These are phyloP conservation scores for Cryptococcus sp. DNA, from an alignment of 1,284 basidiomycete genomes.

Conservation along the genomic window DNA sequence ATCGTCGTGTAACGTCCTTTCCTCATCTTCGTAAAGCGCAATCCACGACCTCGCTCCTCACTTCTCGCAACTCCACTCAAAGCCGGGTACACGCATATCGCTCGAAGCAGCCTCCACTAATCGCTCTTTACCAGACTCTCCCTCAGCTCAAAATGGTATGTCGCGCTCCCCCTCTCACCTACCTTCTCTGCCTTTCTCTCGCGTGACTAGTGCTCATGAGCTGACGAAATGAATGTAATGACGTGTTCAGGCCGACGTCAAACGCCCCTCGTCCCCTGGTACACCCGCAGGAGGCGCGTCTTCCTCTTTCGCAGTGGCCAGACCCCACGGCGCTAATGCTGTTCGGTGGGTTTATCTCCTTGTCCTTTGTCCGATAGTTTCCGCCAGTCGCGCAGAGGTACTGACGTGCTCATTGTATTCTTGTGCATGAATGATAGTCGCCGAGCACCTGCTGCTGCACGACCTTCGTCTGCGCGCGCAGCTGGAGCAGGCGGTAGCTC, in stretches of 20 bases:
- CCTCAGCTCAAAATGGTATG: too few species aligned
- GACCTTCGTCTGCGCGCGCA: conserved; percentile 84
- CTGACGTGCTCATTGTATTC: not conserved
- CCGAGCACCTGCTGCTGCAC: conserved; percentile 71
- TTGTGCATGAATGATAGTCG: conserved; percentile 59
- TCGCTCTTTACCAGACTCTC: too few species aligned
- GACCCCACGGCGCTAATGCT: conserved; percentile 50
- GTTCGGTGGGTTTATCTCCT: conserved; percentile 38
- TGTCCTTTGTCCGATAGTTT: too few species aligned
- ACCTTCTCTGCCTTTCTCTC: too few species aligned
- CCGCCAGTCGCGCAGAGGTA: too few species aligned
- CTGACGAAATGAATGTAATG: not conserved
- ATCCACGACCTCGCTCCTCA: too few species aligned
- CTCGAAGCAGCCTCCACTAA: too few species aligned
- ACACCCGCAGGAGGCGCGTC: conserved; percentile 33
- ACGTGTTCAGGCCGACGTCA: conserved; percentile 40
- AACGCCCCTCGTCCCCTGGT: conserved; percentile 44
- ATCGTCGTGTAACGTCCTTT: too few species aligned
- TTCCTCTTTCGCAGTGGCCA: conserved; percentile 44
- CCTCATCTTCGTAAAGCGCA: too few species aligned
- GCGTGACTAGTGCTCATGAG: not conserved
- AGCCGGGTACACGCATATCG: too few species aligned
- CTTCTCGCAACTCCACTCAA: too few species aligned
- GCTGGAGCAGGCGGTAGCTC: conserved; percentile 95
- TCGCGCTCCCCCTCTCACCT: too few species aligned